Percentiles rank a stretch among this genome's conserved stretches.
Conservation (phyloP, 73 alveolate genomes). For the Breviolum minutum region DNA sequence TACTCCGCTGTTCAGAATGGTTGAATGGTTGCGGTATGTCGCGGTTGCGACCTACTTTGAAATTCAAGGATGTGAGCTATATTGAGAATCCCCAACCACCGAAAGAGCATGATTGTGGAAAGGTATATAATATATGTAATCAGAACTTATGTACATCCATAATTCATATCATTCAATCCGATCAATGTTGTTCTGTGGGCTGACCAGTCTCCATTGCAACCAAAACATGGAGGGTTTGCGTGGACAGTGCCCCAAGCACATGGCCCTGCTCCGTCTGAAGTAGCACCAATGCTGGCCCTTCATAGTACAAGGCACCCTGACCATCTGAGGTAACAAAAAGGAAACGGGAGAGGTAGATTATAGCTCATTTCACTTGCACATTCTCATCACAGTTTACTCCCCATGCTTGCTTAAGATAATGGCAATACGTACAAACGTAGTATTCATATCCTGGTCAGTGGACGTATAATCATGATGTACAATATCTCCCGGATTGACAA, state of each 20-base stretch:
- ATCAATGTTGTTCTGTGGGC: no score
- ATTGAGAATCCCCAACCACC: background rate
- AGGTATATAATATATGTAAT: no score
- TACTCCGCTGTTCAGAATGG: background rate
- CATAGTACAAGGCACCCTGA: constrained; percentile 67
- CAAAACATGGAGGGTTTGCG: background rate
- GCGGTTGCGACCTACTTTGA: no score
- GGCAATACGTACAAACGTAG: no score
- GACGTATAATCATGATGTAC: background rate
- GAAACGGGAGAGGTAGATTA: background rate
- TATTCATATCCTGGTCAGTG: background rate
- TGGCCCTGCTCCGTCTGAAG: constrained; percentile 52
- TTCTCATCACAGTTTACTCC: background rate
- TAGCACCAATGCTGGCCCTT: constrained; percentile 63
- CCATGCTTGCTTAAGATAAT: no score
- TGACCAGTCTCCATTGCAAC: background rate
- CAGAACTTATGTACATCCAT: no score
- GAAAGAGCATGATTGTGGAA: background rate
- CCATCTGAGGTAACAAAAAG: background rate
- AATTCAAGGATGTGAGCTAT: no score
- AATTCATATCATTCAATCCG: background rate
- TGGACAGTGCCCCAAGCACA: constrained; percentile 64
- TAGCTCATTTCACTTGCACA: background rate
- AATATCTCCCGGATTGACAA: background rate
- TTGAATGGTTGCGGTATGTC: no score